phyloP scores from a whole-genome alignment of 1,284 basidiomycete genomes.

The Takashimella koratensis region DNA sequence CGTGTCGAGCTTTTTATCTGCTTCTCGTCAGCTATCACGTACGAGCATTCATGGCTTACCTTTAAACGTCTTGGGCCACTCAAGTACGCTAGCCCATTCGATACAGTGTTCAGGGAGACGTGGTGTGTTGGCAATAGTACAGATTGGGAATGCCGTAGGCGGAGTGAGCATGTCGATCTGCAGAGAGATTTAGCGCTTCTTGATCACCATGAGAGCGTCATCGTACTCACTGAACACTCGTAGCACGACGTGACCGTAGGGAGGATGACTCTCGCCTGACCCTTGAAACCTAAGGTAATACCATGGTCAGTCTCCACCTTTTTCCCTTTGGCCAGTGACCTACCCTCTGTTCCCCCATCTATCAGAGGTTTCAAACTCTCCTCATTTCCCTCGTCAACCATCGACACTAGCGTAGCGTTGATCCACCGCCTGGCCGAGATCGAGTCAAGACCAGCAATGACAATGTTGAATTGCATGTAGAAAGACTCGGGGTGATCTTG shows the following conservation, averaged over 20 bases:
- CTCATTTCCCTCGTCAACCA: conserved; percentile 85
- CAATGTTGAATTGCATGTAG: conserved; percentile 93
- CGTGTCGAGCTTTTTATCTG: conserved; percentile 91
- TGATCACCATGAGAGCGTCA: too few species aligned
- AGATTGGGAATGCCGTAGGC: conserved; percentile 94
- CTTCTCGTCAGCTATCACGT: neutral
- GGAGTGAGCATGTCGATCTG: conserved; percentile 94
- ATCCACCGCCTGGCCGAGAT: conserved; percentile 98
- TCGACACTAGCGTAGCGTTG: conserved; percentile 91
- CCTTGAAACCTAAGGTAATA: conserved; percentile 84
- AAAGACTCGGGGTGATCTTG: conserved; percentile 97
- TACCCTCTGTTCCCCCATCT: conserved; percentile 97
- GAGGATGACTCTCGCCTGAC: conserved; percentile 94
- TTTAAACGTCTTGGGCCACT: conserved; percentile 90
- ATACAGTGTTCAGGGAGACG: conserved; percentile 98
- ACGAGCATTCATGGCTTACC: conserved; percentile 54
- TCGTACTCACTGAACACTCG: conserved; percentile 70
- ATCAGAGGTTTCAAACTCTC: conserved; percentile 97
- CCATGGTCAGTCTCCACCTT: too few species aligned
- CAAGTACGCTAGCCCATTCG: conserved; percentile 98
- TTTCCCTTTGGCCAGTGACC: conserved; percentile 18
- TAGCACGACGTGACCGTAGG: conserved; percentile 96
- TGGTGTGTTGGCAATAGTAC: conserved; percentile 98
- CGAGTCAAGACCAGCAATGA: conserved; percentile 98
- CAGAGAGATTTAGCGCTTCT: neutral